Base-by-base conservation (phyloP, 2,329 filamentous ascomycete genomes). In the Bisporella sp. region DNA sequence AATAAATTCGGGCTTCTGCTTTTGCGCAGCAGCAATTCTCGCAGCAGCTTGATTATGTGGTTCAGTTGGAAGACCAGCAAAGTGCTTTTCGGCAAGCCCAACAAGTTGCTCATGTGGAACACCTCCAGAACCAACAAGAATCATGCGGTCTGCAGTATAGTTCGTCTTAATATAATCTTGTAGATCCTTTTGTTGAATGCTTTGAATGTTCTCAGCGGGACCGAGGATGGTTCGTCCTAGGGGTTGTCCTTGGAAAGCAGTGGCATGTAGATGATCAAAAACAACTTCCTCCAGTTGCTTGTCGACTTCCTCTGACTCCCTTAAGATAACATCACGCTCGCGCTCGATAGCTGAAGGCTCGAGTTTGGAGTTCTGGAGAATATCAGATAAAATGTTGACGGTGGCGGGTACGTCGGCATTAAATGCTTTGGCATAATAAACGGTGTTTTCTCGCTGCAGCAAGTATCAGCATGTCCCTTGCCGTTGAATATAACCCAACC, bases 211-310 rank as follows among this genome's bases (percentile, higher is more conserved):
- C 79, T 99, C 84, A 74, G 90, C 91, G 62, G 93, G 93, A 62
- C 93, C 93, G 58, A 99, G 83, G 71, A 99, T 99, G 63, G 93
- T 99, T 70, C 93, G 91, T 72, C 93, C 93, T 54, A 99, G 84
- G 56, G 93, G 87, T 78, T 99, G 93, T 69, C 85, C 80, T 78
- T 96, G 91, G 84, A 89, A 99, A 65, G 93, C 95, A 63, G 93
- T 99, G 66, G 93, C 92, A 75, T 99, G 93, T 53, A 99, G 80
- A 75, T 99, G 93, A 76, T 99, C 93, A 67, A 99, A 99, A 54
- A 99, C 95, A 61, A 99, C 93, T 76, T 99, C 93, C 78, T 99
- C 95, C 53, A 97, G 78, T 78, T 97, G 92, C 83, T 99, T 99
- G 82, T 99, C 93, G 61, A 99, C 95, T 79, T 99, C 93, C 76